These are phyloP conservation scores for Arthrobotrys entomopaga DNA, from an alignment of 2,329 filamentous ascomycete genomes.

Conservation along the genomic window DNA sequence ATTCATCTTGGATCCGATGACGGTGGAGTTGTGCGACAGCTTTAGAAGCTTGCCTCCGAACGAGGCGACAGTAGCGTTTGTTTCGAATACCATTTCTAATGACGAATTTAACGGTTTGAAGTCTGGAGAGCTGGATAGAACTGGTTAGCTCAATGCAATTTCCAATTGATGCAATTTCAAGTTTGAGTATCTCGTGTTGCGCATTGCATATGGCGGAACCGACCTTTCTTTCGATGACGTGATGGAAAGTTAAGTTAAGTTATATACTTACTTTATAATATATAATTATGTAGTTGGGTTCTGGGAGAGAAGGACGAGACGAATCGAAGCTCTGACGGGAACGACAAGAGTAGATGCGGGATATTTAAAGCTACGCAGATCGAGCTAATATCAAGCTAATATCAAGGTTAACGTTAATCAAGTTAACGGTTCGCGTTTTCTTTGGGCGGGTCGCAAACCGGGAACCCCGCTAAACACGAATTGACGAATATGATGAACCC, in stretches of 20 bases:
- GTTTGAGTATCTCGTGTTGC: neutral
- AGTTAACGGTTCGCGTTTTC: slow-evolving; percentile 20
- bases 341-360: too few species aligned
- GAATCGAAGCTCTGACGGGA: too few species aligned
- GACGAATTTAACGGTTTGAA: neutral
- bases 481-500: slow-evolving; percentile 18
- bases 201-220: neutral
- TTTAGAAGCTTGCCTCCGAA: slow-evolving; percentile 96
- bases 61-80: slow-evolving; percentile 85
- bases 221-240: too few species aligned
- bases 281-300: neutral
- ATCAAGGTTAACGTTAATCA: too few species aligned
- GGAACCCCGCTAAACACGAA: slow-evolving; percentile 11
- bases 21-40: slow-evolving; percentile 82
- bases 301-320: neutral
- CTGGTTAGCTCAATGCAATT: too few species aligned
- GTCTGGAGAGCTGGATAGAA: neutral
- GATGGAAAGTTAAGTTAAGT: too few species aligned
- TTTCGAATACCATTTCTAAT: slow-evolving; percentile 71
- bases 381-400: neutral
- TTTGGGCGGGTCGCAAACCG: slow-evolving; percentile 18
- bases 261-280: too few species aligned
- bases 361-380: slow-evolving; percentile 13
- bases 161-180: neutral
- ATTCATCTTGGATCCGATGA: slow-evolving; percentile 87